Evolutionary conservation across 179 eudicot genomes (phyloP).

Genomic region (Dionaea muscipula): DNA sequence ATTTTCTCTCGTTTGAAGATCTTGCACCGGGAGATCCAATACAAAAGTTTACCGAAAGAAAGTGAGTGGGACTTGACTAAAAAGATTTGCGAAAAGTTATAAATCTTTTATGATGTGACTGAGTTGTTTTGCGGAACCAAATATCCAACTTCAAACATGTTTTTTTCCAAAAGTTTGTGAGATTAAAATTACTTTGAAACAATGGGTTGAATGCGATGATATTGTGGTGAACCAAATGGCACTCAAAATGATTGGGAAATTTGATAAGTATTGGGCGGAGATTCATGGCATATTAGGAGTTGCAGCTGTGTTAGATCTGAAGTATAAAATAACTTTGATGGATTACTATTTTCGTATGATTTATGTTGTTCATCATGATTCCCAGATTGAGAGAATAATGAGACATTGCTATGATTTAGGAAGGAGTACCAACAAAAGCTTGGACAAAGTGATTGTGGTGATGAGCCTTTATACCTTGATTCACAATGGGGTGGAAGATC

Average conservation of each 20-base stretch:
- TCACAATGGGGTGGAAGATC: too few species aligned
- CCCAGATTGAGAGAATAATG: too few species aligned
- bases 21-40: background rate
- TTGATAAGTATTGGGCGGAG: conserved; percentile 12
- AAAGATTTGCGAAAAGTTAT: conserved; percentile 14
- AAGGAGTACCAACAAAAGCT: too few species aligned
- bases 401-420: too few species aligned
- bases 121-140: conserved; percentile 10
- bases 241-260: conserved; percentile 8
- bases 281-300: conserved; percentile 11
- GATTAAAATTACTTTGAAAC: background rate
- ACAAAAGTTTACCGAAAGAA: conserved; percentile 5
- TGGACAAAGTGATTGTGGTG: too few species aligned
- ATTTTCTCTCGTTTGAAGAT: conserved; percentile 6
- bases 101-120: conserved; percentile 9
- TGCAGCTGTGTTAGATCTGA: conserved; percentile 14
- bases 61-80: conserved; percentile 11
- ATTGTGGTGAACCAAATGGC: conserved; percentile 9
- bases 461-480: too few species aligned
- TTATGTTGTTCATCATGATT: too few species aligned
- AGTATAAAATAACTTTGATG: conserved; percentile 5
- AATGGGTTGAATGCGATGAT: background rate
- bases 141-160: conserved; percentile 13
- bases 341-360: too few species aligned
- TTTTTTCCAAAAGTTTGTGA: conserved; percentile 15